Percentiles rank a stretch among this genome's conserved stretches.
Evolutionary conservation across 345 rosid species (phyloP).

Genomic region (Aethionema arabicum): DNA sequence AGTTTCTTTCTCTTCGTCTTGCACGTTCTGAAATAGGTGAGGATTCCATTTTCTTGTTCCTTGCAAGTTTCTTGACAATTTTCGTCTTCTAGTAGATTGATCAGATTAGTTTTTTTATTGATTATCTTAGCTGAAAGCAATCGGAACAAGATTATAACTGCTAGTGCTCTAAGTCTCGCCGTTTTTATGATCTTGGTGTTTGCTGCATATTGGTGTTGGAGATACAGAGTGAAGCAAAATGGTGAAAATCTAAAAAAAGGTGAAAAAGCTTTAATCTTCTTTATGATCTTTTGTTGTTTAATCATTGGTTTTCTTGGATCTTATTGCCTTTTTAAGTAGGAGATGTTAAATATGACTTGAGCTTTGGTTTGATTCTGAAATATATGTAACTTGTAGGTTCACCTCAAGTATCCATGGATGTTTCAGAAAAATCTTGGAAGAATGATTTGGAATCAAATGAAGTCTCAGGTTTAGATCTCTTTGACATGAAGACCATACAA

Average conservation of each 20-base stretch:
- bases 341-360: not conserved
- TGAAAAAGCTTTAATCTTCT: not conserved
- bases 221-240: constrained; percentile 23
- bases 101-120: constrained; percentile 1
- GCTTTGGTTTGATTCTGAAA: not conserved
- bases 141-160: constrained; percentile 8
- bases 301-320: not conserved
- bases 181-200: constrained; percentile 9
- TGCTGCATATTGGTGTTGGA: constrained; percentile 2
- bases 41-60: not conserved
- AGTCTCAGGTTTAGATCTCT: constrained; percentile 14
- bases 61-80: not conserved
- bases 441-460: constrained; percentile 8
- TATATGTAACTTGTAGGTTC: constrained; percentile 7
- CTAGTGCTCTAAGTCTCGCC: not conserved
- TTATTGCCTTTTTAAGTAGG: not conserved
- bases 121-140: constrained; percentile 14
- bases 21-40: constrained; percentile 56
- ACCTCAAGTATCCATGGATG: constrained; percentile 8
- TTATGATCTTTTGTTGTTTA: not conserved
- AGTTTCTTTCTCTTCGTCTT: constrained; percentile 45
- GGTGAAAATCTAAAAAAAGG: constrained; percentile 20
- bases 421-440: constrained; percentile 13
- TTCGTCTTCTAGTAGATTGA: not conserved
- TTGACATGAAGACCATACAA: constrained; percentile 18